Conservation (phyloP, 495 filamentous ascomycete species). For the Penicillium simplicissimum region DNA sequence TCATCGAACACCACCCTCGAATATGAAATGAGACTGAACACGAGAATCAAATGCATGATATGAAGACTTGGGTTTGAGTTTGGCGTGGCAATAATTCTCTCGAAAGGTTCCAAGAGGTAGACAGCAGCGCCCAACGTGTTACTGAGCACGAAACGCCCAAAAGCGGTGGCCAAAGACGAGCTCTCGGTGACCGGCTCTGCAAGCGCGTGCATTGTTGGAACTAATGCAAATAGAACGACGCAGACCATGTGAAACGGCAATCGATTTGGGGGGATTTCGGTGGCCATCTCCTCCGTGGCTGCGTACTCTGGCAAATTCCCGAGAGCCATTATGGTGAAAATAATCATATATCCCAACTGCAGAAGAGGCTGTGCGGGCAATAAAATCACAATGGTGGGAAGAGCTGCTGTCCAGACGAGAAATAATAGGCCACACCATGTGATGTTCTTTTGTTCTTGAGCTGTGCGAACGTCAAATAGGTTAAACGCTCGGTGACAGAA, state of each 20-base stretch:
- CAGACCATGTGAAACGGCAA: conserved; percentile 3
- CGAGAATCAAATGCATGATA: too few species aligned
- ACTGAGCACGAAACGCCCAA: conserved; percentile 8
- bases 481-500: background rate
- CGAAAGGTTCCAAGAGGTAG: conserved; percentile 4
- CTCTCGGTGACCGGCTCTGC: background rate
- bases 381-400: too few species aligned
- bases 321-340: conserved; percentile 8
- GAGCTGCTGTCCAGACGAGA: too few species aligned
- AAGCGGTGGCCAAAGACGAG: conserved; percentile 4
- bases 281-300: background rate
- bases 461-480: background rate
- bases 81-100: too few species aligned
- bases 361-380: too few species aligned
- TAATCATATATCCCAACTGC: too few species aligned
- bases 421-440: conserved; percentile 2
- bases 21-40: too few species aligned
- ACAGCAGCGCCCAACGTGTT: background rate
- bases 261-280: background rate
- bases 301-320: conserved; percentile 3
- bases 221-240: conserved; percentile 10
- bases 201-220: conserved; percentile 10
- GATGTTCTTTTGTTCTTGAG: background rate
- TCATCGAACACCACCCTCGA: too few species aligned
- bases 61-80: too few species aligned